Evolutionary conservation across 2,329 filamentous ascomycete species (phyloP), one percentile per base, ranked within the genome.

Genomic region (Apiospora saccharicola): DNA sequence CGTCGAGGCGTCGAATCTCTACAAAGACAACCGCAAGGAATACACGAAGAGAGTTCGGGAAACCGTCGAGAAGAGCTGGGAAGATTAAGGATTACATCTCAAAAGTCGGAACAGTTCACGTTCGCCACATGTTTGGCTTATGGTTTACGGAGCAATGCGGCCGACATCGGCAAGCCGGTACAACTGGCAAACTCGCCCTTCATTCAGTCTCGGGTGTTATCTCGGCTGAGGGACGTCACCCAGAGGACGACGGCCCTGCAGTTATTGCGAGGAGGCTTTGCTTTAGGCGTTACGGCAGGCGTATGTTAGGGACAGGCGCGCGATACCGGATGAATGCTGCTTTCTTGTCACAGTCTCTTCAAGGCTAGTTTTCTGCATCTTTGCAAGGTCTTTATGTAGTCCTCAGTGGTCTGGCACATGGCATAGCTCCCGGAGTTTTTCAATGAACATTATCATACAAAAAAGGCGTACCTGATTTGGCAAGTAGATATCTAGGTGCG

Each of bases 21-120:
- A 98, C 88, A 98, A 98, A 82, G 96, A 99, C 81, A 98, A 98
- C 83, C 90, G 95, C 75, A 95, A 95, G 82, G 96, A 99, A 81
- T 99, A 99, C 81, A 94, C 92, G 37, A 99, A 99, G 86, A 89
- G 95, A 24, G 96, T 99, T 61, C 89, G 95, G 68, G 96, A 98
- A 86, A 98, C 96, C 0, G 96, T 99, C 22, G 96, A 99, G 87
- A 98, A 98, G 90, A 98, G 96, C 86, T 99, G 96, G 96, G 96
- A 98, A 75, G 96, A 98, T 79, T 97, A 75, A 68, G 69, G 41
- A 8, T n/a, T n/a, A 24, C 57, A 41, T n/a, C 22, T 41, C 22
- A 22, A 64, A 64, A 34, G 22, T 24, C 41, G 34, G 30, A 64
- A 64, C 34, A 8, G 57, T 64, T 22, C 22, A 37, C 13, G 13